Evolutionary conservation across 1,139 yeast genomes (phyloP).

Genomic region (Wickerhamomyces sp.): DNA sequence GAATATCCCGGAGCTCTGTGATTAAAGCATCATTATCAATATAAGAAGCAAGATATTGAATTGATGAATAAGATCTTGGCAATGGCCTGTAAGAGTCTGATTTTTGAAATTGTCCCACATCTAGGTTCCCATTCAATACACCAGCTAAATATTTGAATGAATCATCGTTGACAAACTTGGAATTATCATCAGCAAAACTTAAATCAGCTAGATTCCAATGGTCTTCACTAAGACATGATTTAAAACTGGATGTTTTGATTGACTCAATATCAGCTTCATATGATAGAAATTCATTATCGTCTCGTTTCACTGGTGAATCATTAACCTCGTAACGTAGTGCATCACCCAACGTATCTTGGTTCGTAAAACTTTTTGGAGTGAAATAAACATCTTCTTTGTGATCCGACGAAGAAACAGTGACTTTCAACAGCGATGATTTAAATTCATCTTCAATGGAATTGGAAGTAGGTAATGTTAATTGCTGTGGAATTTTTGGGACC

Average conservation of each 20-base stretch:
- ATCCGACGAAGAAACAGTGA: conserved; percentile 14
- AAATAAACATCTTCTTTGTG: conserved; percentile 16
- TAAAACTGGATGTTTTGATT: conserved; percentile 15
- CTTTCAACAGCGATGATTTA: conserved; percentile 15
- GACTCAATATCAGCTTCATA: conserved; percentile 7
- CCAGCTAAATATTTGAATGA: conserved; percentile 26
- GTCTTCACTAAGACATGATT: conserved; percentile 16
- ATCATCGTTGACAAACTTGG: conserved; percentile 15
- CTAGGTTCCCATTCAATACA: conserved; percentile 14
- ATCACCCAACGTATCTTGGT: no score
- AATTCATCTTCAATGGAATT: conserved; percentile 21
- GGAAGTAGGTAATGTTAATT: conserved; percentile 13
- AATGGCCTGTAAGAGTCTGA: conserved; percentile 17
- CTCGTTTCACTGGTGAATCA: conserved; percentile 1
- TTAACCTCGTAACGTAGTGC: background rate
- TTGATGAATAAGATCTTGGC: conserved; percentile 24
- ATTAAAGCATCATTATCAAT: conserved; percentile 11
- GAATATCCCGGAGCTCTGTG: background rate
- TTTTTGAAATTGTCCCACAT: conserved; percentile 6
- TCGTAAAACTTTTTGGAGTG: conserved; percentile 21
- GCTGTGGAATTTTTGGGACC: no score
- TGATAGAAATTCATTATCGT: background rate
- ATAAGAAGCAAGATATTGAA: conserved; percentile 21
- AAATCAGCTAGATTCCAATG: background rate
- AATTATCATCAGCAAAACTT: background rate